Conservation (phyloP, 108 stramenopile genomes). For the Stephanodiscus minutulus region DNA sequence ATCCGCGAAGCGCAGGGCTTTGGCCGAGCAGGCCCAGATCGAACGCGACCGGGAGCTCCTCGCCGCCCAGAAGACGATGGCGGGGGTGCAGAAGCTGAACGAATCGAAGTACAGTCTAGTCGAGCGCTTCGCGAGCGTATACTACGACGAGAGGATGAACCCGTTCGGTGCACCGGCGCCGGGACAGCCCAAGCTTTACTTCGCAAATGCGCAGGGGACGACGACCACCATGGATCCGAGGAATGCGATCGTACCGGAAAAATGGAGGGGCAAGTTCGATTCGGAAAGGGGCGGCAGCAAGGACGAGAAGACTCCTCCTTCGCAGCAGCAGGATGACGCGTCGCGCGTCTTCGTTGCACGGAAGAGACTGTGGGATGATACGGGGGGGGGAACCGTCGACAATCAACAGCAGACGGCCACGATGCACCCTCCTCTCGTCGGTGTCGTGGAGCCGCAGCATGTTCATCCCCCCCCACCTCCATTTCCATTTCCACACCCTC, state of each 20-base stretch:
- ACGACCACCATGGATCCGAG: constrained; percentile 36
- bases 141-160: constrained; percentile 75
- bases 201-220: constrained; percentile 43
- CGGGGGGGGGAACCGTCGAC: constrained; percentile 9
- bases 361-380: constrained; percentile 21
- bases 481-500: constrained; percentile 6
- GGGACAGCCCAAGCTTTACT: constrained; percentile 71
- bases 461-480: neutral
- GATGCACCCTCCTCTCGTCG: constrained; percentile 5
- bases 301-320: neutral
- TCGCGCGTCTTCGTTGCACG: neutral
- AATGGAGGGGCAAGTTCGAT: constrained; percentile 27
- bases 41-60: constrained; percentile 29
- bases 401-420: constrained; percentile 6
- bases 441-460: neutral
- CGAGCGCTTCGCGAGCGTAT: constrained; percentile 52
- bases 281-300: constrained; percentile 14
- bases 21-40: constrained; percentile 36
- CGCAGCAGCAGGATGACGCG: constrained; percentile 3
- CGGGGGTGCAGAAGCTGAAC: constrained; percentile 56
- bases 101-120: constrained; percentile 54
- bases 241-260: constrained; percentile 37
- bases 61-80: constrained; percentile 33
- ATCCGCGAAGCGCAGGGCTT: constrained; percentile 30
- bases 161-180: constrained; percentile 87